phyloP scores from a whole-genome alignment of 176 grass and related monocot species.

The Zoysia pacifica region DNA sequence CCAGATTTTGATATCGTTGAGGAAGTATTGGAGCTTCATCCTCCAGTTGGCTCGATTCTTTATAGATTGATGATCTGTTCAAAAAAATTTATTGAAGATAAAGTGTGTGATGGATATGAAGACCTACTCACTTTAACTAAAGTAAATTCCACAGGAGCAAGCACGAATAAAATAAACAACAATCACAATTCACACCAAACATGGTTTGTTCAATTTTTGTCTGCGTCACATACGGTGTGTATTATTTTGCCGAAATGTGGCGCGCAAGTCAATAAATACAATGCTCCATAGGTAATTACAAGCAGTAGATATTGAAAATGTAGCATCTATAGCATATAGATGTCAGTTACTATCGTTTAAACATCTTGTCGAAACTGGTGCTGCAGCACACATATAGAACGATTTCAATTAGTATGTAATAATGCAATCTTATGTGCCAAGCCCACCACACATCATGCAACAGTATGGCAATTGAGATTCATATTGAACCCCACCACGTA shows the following conservation, averaged over 20 bases:
- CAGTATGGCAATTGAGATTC: too few species aligned
- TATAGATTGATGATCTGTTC: conserved; percentile 52
- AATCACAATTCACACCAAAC: background rate
- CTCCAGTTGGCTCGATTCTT: conserved; percentile 44
- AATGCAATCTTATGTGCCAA: background rate
- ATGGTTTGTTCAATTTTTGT: background rate
- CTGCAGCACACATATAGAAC: background rate
- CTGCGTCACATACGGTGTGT: background rate
- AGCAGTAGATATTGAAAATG: background rate
- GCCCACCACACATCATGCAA: too few species aligned
- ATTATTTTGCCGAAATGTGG: conserved; percentile 15
- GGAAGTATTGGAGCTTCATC: conserved; percentile 51
- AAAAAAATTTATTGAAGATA: background rate
- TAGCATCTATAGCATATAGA: conserved; percentile 2
- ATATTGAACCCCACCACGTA: too few species aligned
- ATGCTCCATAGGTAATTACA: background rate
- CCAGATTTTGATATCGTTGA: conserved; percentile 42
- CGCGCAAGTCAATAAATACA: too few species aligned
- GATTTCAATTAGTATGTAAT: background rate
- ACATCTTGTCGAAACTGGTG: conserved; percentile 6
- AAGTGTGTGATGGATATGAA: conserved; percentile 19
- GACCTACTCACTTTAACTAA: conserved; percentile 14
- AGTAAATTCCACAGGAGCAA: conserved; percentile 17
- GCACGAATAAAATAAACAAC: conserved; percentile 17
- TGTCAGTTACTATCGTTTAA: background rate